These are phyloP conservation scores for Eurotiales sp. DNA, from an alignment of 2,329 filamentous ascomycete species.

Conservation along the genomic window DNA sequence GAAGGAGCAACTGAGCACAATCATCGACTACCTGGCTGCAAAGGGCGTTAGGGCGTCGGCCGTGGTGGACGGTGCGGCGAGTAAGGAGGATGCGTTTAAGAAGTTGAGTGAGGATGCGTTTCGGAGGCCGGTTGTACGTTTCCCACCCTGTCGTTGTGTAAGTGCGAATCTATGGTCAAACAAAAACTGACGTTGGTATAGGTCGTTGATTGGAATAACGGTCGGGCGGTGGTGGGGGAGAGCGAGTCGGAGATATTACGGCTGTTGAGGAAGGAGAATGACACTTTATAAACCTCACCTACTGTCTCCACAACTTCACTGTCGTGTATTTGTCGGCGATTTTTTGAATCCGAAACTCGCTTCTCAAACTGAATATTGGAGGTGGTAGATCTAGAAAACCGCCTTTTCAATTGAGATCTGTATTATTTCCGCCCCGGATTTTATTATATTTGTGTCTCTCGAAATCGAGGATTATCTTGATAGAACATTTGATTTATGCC, in stretches of 20 bases:
- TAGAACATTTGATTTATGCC: too few species aligned
- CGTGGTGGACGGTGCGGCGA: conserved; percentile 70
- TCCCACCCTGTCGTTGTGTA: conserved; percentile 1
- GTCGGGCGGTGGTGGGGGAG: conserved; percentile 70
- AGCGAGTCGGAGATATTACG: conserved; percentile 87
- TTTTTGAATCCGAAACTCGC: too few species aligned
- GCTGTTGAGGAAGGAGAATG: conserved; percentile 50
- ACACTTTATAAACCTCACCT: conserved; percentile 10
- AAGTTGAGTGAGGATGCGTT: conserved; percentile 70
- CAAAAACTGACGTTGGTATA: conserved; percentile 21
- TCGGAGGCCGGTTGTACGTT: conserved; percentile 70
- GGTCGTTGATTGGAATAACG: conserved; percentile 90
- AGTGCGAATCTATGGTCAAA: not conserved
- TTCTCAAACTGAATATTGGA: too few species aligned
- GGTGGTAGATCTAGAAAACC: too few species aligned
- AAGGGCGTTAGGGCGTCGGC: conserved; percentile 62
- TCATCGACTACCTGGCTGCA: conserved; percentile 69
- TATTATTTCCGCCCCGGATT: too few species aligned
- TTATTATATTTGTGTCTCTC: too few species aligned
- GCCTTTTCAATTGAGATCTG: too few species aligned
- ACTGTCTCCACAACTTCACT: too few species aligned
- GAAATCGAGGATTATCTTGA: too few species aligned
- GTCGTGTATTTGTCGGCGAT: too few species aligned
- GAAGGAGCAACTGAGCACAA: conserved; percentile 73
- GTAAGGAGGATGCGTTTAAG: conserved; percentile 72